Evolutionary conservation across 202 grass and related monocot species (phyloP), one percentile per base, ranked within the genome.

Genomic region (Panicum virgatum): DNA sequence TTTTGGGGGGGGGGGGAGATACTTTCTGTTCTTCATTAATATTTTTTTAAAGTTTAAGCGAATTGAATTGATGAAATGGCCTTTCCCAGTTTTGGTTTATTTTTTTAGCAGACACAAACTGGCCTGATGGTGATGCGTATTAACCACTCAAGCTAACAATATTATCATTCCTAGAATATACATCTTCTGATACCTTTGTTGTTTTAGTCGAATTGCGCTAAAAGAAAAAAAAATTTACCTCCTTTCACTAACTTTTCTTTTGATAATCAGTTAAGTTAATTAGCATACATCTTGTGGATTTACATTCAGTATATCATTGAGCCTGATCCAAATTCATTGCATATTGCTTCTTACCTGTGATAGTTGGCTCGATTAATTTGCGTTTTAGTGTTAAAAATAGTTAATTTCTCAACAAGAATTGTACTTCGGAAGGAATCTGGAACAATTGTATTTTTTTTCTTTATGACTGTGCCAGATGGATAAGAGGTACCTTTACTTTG

Each of bases 41-140:
- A n/a, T n/a, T n/a, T n/a, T n/a, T n/a, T n/a, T n/a, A n/a, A n/a
- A n/a, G 34, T 75, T 32, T 73, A 46, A 59, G 77, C 47, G 3
- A 84, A 22, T 48, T 80, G 39, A 86, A 86, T 43, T 59, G 39
- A 22, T 74, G 84, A 39, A 86, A 44, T 74, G 57, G 12, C 4
- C 22, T 76, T 43, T 23, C 38, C 12, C 7, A 27, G 1, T 22
- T 18, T 48, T 77, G 52, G 5, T 63, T 51, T 30, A 26, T 7
- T 37, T 48, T n/a, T 71, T 70, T 80, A 23, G 9, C 22, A 68
- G 47, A 38, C 2, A 26, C 4, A 14, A 7, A 32, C 25, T 62
- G 25, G 72, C 52, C 53, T 42, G 52, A 39, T 26, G 3, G 44
- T 80, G 34, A 80, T 85, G 37, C 34, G 20, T 61, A 46, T 46